These are phyloP conservation scores for Cryoendolithus antarcticus DNA, from an alignment of 2,329 filamentous ascomycete genomes.

Conservation along the genomic window DNA sequence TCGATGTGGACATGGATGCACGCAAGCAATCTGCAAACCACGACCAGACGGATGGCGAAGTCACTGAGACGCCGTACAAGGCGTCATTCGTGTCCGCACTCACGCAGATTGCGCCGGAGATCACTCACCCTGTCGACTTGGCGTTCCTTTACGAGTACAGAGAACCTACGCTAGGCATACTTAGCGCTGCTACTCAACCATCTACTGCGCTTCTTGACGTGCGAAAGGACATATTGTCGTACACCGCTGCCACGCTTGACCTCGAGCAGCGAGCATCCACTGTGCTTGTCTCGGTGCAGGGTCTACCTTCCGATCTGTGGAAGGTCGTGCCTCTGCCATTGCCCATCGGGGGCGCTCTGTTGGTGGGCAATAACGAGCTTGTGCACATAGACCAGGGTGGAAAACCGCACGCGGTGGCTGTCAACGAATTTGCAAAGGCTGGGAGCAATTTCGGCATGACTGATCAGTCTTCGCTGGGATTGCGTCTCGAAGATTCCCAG, in stretches of 20 bases:
- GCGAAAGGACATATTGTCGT: slow-evolving; percentile 73
- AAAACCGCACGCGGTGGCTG: slow-evolving; percentile 80
- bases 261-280: slow-evolving; percentile 88
- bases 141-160: slow-evolving; percentile 93
- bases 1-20: slow-evolving; percentile 65
- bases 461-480: slow-evolving; percentile 69
- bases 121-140: slow-evolving; percentile 82
- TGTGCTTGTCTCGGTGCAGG: slow-evolving; percentile 73
- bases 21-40: slow-evolving; percentile 13
- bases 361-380: slow-evolving; percentile 83
- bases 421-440: slow-evolving; percentile 79
- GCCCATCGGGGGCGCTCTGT: slow-evolving; percentile 76
- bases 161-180: slow-evolving; percentile 90
- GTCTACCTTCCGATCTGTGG: slow-evolving; percentile 77
- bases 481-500: slow-evolving; percentile 70
- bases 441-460: slow-evolving; percentile 71
- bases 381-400: slow-evolving; percentile 94
- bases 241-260: slow-evolving; percentile 91
- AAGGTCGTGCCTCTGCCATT: slow-evolving; percentile 69
- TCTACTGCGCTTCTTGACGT: slow-evolving; percentile 63
- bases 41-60: slow-evolving; percentile 21
- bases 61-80: slow-evolving; percentile 56
- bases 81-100: slow-evolving; percentile 88
- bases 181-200: slow-evolving; percentile 63
- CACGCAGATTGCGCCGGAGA: slow-evolving; percentile 71